Evolutionary conservation across 176 grass and related monocot genomes (phyloP), one percentile per base, ranked within the genome.

Genomic region (Bolboschoenus planiculmis): DNA sequence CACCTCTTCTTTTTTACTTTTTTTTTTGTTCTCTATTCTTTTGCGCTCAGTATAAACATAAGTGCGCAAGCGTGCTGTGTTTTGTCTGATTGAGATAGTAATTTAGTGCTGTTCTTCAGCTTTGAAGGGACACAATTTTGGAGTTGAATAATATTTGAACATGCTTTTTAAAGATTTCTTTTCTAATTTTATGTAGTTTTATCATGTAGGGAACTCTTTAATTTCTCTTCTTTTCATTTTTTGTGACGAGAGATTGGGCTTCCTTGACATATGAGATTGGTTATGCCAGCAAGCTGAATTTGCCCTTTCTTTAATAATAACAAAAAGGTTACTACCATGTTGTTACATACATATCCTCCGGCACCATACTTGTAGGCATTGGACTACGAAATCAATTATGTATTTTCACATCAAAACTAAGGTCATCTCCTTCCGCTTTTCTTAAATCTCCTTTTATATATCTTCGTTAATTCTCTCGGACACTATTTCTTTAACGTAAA

Each of bases 51-150:
- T 31, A 84, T 58, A 16, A 8, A 54, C 55, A 57, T 26, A 36
- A 29, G 64, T 42, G 27, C 18, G 35, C 48, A 40, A 35, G 46
- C 27, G 61, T 64, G 37, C 14, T 53, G 20, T 68, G 77, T 13
- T 33, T 57, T 44, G 1, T 54, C 30, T 13, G 56, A 53, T 30
- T 5, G 23, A 51, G 55, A 26, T 39, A 15, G 61, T 4, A 54
- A 24, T 26, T 65, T 37, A 53, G 34, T 60, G 23, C 20, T 58
- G 62, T 56, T 50, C 18, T 31, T 30, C 48, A 56, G 33, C 44
- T 62, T 81, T 81, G 78, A 57, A 81, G 53, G 43, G 42, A 76
- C 42, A 48, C 42, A 48, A 51, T 76, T 48, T 76, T 76, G 44
- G 13, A 76, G 43, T 75, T 16, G 24, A 51, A 76, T 48, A 50